A percentile compares a stretch with the other conserved stretches of the same genome.
Evolutionary conservation across 164 flowering plant genomes (phyloP).

Genomic region (Akebia trifoliata): DNA sequence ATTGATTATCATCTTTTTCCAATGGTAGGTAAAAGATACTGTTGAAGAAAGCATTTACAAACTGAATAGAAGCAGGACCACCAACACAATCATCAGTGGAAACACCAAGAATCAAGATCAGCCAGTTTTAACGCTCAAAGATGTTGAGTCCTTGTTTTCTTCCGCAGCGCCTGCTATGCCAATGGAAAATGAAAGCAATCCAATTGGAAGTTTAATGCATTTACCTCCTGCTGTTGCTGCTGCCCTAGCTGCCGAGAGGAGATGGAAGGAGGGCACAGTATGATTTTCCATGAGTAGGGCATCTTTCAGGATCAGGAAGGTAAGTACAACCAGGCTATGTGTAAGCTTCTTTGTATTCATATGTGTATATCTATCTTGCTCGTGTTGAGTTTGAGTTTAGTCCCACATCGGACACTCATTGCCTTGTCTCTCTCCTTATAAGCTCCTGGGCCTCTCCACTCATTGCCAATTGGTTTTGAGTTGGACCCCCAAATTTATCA

Average conservation of each 20-base stretch:
- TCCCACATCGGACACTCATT: no score
- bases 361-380: no score
- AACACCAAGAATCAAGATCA: constrained; percentile 78
- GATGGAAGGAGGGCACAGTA: constrained; percentile 32
- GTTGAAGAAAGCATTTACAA: constrained; percentile 91
- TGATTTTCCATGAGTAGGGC: neutral
- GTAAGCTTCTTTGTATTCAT: no score
- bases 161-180: constrained; percentile 25
- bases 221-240: constrained; percentile 89
- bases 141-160: constrained; percentile 68
- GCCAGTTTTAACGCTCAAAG: constrained; percentile 68
- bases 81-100: constrained; percentile 50
- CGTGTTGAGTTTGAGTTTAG: no score
- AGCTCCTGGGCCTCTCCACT: no score
- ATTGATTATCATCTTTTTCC: constrained; percentile 4
- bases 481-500: no score
- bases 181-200: constrained; percentile 22
- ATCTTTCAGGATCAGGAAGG: constrained; percentile 1
- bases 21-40: constrained; percentile 64
- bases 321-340: no score
- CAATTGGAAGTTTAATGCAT: constrained; percentile 45
- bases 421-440: no score
- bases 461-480: no score
- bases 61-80: constrained; percentile 57
- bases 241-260: constrained; percentile 79